phyloP scores from a whole-genome alignment of 331 rosid species.

The Arachis monticola region DNA sequence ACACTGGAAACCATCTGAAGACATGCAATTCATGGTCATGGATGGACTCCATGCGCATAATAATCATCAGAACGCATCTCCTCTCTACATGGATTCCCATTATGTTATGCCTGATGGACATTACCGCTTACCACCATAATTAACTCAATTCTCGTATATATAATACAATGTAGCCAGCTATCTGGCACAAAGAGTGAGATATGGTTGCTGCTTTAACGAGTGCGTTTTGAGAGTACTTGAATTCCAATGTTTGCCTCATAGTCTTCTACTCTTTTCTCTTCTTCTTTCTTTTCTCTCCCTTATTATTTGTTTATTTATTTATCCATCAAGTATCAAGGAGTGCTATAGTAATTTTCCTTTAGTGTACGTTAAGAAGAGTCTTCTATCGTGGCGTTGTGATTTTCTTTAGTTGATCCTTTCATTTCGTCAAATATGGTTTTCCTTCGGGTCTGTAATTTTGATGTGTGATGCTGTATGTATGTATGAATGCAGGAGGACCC shows the following conservation, averaged over 20 bases:
- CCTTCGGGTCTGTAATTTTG: constrained; percentile 22
- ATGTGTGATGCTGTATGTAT: constrained; percentile 25
- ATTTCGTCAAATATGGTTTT: neutral
- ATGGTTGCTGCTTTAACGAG: neutral
- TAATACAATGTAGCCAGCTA: neutral
- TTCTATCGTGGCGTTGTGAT: neutral
- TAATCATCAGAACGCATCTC: constrained; percentile 54
- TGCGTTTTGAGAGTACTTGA: neutral
- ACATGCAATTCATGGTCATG: constrained; percentile 94
- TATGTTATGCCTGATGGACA: constrained; percentile 72
- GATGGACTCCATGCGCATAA: constrained; percentile 65
- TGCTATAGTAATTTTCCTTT: neutral
- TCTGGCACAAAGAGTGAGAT: neutral
- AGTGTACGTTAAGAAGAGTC: neutral
- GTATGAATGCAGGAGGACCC: constrained; percentile 2
- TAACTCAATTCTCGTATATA: neutral
- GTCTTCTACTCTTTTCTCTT: neutral
- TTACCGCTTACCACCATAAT: constrained; percentile 79
- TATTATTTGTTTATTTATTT: neutral
- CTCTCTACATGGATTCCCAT: constrained; percentile 74
- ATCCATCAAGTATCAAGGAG: neutral
- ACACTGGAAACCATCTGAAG: constrained; percentile 96
- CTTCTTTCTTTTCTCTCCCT: too few species aligned
- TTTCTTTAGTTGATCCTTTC: neutral
- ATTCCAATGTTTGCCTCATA: neutral